Evolutionary conservation across 2,329 filamentous ascomycete genomes (phyloP).

Genomic region (Colletotrichum spaethianum): DNA sequence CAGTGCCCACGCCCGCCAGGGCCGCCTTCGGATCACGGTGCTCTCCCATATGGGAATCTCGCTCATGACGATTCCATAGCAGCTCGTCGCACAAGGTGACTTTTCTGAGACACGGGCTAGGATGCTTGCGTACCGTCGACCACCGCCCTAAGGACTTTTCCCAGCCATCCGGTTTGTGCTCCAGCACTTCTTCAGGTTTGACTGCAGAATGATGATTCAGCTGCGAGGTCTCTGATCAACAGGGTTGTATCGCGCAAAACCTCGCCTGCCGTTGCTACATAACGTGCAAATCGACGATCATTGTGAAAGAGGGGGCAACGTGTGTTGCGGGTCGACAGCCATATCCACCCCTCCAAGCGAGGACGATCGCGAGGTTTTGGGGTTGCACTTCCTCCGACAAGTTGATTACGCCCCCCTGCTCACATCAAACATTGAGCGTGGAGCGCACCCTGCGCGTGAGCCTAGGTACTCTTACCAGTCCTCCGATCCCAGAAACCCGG

Average conservation of each 20-base stretch:
- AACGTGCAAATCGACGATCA: conserved; percentile 30
- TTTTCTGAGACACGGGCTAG: conserved; percentile 31
- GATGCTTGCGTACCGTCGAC: conserved; percentile 6
- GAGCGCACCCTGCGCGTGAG: conserved; percentile 30
- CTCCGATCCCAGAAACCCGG: conserved; percentile 35
- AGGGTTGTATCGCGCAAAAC: conserved; percentile 16
- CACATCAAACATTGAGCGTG: conserved; percentile 17
- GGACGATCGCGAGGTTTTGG: conserved; percentile 32
- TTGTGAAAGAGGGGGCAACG: conserved; percentile 14
- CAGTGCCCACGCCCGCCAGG: neutral
- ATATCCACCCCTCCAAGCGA: conserved; percentile 23
- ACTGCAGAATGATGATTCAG: neutral
- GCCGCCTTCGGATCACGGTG: conserved; percentile 8
- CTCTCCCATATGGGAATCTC: conserved; percentile 11
- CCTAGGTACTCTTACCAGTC: conserved; percentile 21
- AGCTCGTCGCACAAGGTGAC: conserved; percentile 28
- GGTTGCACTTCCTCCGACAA: conserved; percentile 23
- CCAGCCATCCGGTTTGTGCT: conserved; percentile 24
- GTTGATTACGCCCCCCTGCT: conserved; percentile 21
- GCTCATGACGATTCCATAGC: conserved; percentile 29
- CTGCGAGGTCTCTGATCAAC: conserved; percentile 4
- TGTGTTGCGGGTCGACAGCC: conserved; percentile 16
- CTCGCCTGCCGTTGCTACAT: conserved; percentile 8
- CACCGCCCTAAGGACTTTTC: neutral
- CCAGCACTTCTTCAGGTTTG: conserved; percentile 6